Base-by-base conservation (phyloP, 805 yeast genomes). In the Yueomyces sp. region DNA sequence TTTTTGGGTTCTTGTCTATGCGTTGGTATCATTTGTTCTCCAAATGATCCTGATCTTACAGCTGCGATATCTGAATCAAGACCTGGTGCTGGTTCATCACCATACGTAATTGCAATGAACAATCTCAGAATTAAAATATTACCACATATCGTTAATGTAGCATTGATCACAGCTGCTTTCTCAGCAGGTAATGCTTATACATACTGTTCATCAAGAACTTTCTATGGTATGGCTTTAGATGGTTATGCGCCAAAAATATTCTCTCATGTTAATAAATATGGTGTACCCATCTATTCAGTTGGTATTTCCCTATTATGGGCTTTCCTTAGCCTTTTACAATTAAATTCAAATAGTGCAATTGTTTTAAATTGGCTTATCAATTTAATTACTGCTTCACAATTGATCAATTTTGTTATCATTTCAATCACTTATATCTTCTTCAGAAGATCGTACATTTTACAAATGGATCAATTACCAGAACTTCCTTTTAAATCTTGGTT, bases 141-240 rank as follows among this genome's bases (percentile, higher is more conserved):
- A 41, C 92, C 94, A 31, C 74, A 79, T 53, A 71, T 86, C 47
- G 85, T 86, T 45, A 86, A 86, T 60, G 94, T 76, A 1, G 73
- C 84, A 32, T 70, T 85, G 45, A 68, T 86, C 44, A 68, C 84
- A 5, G 74, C 92, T 1, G 81, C 87, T 0, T 80, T 84, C 51
- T 79, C 87, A 33, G 87, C 94, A 2, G 95, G 94, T 42, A 85
- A 85, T 57, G 81, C 88, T 2, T 81, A 78, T 57, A 74, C 82
- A 36, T 84, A 76, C 54, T 77, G 86, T 47, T 79, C 88, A 0
- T 73, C 85, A 5, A 67, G 81, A 49, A 68, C 82, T 0, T 65
- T 85, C 26, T 78, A 77, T 57, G 85, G 85, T 3, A 65, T 84
- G 59, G 81, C 90, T 0, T 61, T 73, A 30, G 76, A 73, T 52